These are phyloP conservation scores for Endothia cerciana DNA, from an alignment of 2,329 filamentous ascomycete genomes.

Conservation along the genomic window DNA sequence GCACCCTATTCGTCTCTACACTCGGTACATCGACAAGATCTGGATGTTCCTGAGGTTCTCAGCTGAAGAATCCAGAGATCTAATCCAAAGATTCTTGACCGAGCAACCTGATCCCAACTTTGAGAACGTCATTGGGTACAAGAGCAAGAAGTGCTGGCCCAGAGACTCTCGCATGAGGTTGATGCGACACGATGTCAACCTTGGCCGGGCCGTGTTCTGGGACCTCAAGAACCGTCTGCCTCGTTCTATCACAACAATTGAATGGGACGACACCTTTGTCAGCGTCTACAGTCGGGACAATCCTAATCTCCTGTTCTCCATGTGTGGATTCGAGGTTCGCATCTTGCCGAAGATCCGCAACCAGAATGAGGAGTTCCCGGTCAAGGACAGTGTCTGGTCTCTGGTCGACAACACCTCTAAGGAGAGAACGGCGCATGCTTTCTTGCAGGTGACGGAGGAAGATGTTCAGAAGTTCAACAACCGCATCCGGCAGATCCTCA, in stretches of 20 bases:
- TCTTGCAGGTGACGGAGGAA: conserved; percentile 96
- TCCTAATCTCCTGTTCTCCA: conserved; percentile 94
- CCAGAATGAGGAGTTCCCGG: conserved; percentile 92
- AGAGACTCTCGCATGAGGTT: conserved; percentile 96
- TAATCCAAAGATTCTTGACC: conserved; percentile 96
- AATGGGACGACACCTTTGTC: conserved; percentile 98
- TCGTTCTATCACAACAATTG: conserved; percentile 92
- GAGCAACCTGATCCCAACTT: conserved; percentile 99
- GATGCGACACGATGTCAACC: conserved; percentile 98
- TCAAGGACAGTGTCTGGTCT: conserved; percentile 98
- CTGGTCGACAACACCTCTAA: conserved; percentile 95
- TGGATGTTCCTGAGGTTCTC: conserved; percentile 97
- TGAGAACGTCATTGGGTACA: conserved; percentile 98
- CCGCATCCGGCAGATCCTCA: conserved; percentile 94
- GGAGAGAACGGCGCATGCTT: conserved; percentile 95
- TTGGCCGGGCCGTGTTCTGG: conserved; percentile 98
- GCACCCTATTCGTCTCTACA: conserved; percentile 97
- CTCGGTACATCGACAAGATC: conserved; percentile 95
- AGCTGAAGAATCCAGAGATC: conserved; percentile 90
- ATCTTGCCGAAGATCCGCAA: conserved; percentile 96
- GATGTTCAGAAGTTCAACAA: conserved; percentile 99
- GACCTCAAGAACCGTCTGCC: conserved; percentile 96
- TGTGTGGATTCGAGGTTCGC: conserved; percentile 97
- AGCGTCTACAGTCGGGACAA: conserved; percentile 99
- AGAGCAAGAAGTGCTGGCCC: conserved; percentile 99